phyloP scores from a whole-genome alignment of 73 alveolate species.

The Paramecium octaurelia region DNA sequence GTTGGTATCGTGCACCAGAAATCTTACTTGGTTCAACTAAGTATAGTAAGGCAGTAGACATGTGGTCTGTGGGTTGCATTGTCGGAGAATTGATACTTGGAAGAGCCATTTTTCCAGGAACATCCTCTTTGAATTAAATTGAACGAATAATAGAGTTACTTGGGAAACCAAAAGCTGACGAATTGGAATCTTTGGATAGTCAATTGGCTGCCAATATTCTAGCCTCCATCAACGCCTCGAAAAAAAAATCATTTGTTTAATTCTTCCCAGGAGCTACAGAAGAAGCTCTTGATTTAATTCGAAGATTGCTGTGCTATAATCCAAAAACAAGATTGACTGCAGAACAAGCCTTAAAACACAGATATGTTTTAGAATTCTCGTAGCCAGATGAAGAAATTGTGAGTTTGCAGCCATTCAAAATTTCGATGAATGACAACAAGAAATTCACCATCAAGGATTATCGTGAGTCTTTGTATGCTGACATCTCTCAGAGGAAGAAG shows the following conservation, averaged over 20 bases:
- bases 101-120: slow-evolving; percentile 84
- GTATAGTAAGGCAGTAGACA: slow-evolving; percentile 89
- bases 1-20: slow-evolving; percentile 97
- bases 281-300: slow-evolving; percentile 75
- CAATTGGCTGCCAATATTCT: slow-evolving; percentile 74
- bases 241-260: slow-evolving; percentile 68
- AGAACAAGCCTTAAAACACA: slow-evolving; percentile 80
- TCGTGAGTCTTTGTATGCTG: slow-evolving; percentile 76
- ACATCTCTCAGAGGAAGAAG: slow-evolving; percentile 73
- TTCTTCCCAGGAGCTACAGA: slow-evolving; percentile 75
- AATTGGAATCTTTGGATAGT: slow-evolving; percentile 75
- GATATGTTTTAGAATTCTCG: slow-evolving; percentile 83
- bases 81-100: slow-evolving; percentile 81
- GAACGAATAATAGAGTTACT: slow-evolving; percentile 76
- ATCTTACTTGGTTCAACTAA: slow-evolving; percentile 85
- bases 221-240: slow-evolving; percentile 67
- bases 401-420: slow-evolving; percentile 72
- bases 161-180: slow-evolving; percentile 82
- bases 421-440: slow-evolving; percentile 82
- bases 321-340: slow-evolving; percentile 81
- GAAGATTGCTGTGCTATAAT: slow-evolving; percentile 66
- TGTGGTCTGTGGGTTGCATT: slow-evolving; percentile 96
- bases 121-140: slow-evolving; percentile 75
- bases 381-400: slow-evolving; percentile 76
- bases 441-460: slow-evolving; percentile 82